Conservation (phyloP, 2,329 filamentous ascomycete species). For the Sarocladiaceae sp. region DNA sequence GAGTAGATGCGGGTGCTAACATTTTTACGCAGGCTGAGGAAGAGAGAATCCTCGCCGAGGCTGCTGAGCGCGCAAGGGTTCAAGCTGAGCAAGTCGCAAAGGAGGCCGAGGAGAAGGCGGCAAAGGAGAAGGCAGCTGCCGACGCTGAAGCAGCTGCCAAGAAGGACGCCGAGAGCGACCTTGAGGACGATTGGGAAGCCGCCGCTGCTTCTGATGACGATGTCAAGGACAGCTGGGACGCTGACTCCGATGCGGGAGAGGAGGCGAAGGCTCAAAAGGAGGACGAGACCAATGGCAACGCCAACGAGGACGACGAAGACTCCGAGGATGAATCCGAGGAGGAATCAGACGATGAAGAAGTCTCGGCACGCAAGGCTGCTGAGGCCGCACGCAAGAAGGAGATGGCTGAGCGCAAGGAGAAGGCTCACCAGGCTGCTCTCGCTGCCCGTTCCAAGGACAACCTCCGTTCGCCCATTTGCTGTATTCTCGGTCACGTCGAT, state of each 20-base stretch:
- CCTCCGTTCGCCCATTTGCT: conserved; percentile 95
- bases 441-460: conserved; percentile 91
- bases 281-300: conserved; percentile 15
- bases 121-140: conserved; percentile 50
- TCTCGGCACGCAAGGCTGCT: conserved; percentile 67
- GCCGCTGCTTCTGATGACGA: conserved; percentile 73
- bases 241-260: conserved; percentile 68
- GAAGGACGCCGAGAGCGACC: conserved; percentile 52
- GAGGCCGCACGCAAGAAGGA: conserved; percentile 80
- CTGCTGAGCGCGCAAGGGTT: conserved; percentile 63
- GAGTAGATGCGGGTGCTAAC: conserved; percentile 11
- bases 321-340: conserved; percentile 22
- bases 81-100: conserved; percentile 66
- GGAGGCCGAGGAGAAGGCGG: conserved; percentile 58
- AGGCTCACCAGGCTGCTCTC: conserved; percentile 85
- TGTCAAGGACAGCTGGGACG: conserved; percentile 95
- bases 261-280: conserved; percentile 17
- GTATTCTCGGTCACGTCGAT: conserved; percentile 99
- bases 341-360: conserved; percentile 49
- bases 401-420: conserved; percentile 81
- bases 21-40: conserved; percentile 58
- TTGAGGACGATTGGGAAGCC: conserved; percentile 85
- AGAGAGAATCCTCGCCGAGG: conserved; percentile 73
- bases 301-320: conserved; percentile 46
- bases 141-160: conserved; percentile 51